Evolutionary conservation across 1,284 basidiomycete genomes (phyloP).

Genomic region (Fomitopsis betulina): DNA sequence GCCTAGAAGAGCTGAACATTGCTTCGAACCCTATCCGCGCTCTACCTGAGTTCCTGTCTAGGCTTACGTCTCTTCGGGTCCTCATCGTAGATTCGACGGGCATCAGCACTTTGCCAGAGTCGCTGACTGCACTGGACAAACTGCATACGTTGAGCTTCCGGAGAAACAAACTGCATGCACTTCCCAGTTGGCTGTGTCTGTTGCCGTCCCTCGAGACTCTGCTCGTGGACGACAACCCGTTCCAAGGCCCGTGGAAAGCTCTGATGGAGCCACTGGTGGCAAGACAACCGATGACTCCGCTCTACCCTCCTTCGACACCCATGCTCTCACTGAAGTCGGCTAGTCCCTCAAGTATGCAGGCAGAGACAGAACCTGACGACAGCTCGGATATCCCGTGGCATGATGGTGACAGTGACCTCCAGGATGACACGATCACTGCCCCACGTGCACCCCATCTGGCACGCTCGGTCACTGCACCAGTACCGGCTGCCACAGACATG

Average conservation of each 20-base stretch:
- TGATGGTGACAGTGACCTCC: constrained; percentile 14
- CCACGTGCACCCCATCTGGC: constrained; percentile 48
- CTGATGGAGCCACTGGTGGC: constrained; percentile 79
- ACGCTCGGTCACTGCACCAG: constrained; percentile 45
- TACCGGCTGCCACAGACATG: constrained; percentile 17
- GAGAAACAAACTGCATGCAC: constrained; percentile 82
- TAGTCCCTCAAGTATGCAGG: constrained; percentile 35
- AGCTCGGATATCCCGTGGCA: constrained; percentile 36
- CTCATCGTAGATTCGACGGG: constrained; percentile 88
- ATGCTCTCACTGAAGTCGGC: constrained; percentile 49
- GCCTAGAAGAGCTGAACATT: constrained; percentile 92
- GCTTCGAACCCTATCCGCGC: constrained; percentile 85
- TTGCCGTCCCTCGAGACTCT: constrained; percentile 81
- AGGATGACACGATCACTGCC: constrained; percentile 66
- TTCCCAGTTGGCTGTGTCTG: constrained; percentile 92
- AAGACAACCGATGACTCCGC: constrained; percentile 52
- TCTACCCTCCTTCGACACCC: constrained; percentile 66
- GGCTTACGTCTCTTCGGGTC: constrained; percentile 76
- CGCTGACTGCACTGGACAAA: constrained; percentile 63
- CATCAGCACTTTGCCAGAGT: constrained; percentile 68
- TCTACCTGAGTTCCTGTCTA: constrained; percentile 78
- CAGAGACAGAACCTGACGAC: constrained; percentile 50
- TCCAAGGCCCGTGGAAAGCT: constrained; percentile 87
- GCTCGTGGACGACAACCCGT: constrained; percentile 90
- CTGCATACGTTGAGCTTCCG: constrained; percentile 87